phyloP scores from a whole-genome alignment of 176 grass and related monocot species.

The Oryza australiensis region DNA sequence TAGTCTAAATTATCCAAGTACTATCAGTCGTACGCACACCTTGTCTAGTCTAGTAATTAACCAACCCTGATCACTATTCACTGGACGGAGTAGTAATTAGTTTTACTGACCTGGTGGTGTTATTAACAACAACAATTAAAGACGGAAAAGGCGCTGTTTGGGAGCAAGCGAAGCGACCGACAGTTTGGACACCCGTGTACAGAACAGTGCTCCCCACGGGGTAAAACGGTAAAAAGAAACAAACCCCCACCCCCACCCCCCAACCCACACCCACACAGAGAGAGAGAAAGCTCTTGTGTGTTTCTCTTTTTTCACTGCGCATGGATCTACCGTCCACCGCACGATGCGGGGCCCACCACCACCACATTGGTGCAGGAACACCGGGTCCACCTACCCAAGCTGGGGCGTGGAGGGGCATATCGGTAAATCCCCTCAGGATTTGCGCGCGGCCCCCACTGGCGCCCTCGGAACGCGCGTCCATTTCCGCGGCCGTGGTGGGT shows the following conservation, averaged over 20 bases:
- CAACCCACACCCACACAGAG: too few relatives aligned
- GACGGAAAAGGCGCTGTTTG: conserved; percentile 22
- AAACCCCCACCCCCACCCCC: too few relatives aligned
- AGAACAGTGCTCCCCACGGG: neutral
- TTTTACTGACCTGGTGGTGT: too few relatives aligned
- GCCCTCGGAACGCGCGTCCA: neutral
- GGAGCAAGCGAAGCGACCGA: conserved; percentile 21
- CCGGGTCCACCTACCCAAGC: neutral
- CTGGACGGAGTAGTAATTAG: too few relatives aligned
- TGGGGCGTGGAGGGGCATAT: neutral
- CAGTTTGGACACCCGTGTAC: neutral
- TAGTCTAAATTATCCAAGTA: too few relatives aligned
- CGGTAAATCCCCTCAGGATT: neutral
- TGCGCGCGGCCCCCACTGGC: neutral
- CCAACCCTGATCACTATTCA: too few relatives aligned
- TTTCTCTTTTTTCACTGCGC: neutral
- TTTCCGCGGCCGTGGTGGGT: neutral
- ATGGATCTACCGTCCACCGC: neutral
- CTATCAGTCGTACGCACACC: too few relatives aligned
- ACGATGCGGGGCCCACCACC: too few relatives aligned
- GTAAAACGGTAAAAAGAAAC: conserved; percentile 19
- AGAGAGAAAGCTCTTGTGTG: neutral
- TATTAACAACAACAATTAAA: too few relatives aligned
- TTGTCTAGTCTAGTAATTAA: too few relatives aligned
- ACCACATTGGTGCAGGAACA: neutral